These are phyloP conservation scores for Candida corydali DNA, from an alignment of 805 yeast species.

Conservation along the genomic window DNA sequence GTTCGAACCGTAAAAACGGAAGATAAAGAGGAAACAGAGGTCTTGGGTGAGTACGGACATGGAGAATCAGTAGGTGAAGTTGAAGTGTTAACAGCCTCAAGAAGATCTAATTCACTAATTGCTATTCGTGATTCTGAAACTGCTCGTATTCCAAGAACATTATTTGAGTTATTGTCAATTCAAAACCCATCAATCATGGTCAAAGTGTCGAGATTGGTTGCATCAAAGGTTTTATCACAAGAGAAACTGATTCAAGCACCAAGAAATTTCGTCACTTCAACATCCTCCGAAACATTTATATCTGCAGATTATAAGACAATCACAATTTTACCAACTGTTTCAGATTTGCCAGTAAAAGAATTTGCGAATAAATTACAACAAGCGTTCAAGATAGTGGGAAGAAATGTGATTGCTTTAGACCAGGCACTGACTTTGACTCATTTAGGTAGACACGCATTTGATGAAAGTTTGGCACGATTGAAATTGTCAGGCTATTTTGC, in stretches of 20 bases:
- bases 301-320: slow-evolving; percentile 69
- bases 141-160: slow-evolving; percentile 85
- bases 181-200: slow-evolving; percentile 89
- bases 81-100: slow-evolving; percentile 81
- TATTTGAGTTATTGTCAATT: slow-evolving; percentile 79
- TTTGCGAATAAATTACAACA: slow-evolving; percentile 71
- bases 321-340: slow-evolving; percentile 73
- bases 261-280: slow-evolving; percentile 9
- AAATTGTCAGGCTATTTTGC: slow-evolving; percentile 88
- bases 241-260: slow-evolving; percentile 8
- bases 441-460: slow-evolving; percentile 90
- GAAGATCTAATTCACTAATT: slow-evolving; percentile 63
- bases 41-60: slow-evolving; percentile 80
- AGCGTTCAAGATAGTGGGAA: slow-evolving; percentile 71
- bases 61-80: slow-evolving; percentile 95
- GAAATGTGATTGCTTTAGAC: slow-evolving; percentile 73
- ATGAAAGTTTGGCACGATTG: slow-evolving; percentile 69
- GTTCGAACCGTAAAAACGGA: slow-evolving; percentile 25
- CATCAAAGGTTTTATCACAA: slow-evolving; percentile 41
- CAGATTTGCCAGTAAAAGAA: slow-evolving; percentile 80
- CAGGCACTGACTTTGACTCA: slow-evolving; percentile 77
- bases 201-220: slow-evolving; percentile 83
- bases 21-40: slow-evolving; percentile 17
- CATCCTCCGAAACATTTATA: slow-evolving; percentile 21
- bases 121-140: slow-evolving; percentile 93